A percentile compares a stretch with the other conserved stretches of the same genome.
Conservation (phyloP, 306 rosid genomes). For the Erythrophleum fordii region DNA sequence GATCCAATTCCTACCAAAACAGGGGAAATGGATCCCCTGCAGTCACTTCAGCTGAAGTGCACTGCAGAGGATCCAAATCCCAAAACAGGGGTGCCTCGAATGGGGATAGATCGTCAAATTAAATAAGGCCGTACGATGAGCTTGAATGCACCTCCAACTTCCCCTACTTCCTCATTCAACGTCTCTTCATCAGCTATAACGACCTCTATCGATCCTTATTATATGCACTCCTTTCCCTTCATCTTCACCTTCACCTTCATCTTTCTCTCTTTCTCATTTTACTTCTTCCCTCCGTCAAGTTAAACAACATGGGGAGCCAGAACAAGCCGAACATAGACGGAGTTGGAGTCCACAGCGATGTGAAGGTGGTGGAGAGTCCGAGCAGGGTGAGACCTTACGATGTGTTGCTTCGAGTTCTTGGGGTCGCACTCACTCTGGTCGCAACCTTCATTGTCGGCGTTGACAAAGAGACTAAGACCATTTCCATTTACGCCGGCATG, state of each 20-base stretch:
- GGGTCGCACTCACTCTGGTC: conserved; percentile 47
- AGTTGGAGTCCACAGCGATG: not conserved
- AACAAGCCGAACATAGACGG: not conserved
- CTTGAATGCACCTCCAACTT: conserved; percentile 54
- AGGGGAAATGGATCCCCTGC: no score
- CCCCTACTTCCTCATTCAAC: conserved; percentile 57
- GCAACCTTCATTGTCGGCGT: conserved; percentile 55
- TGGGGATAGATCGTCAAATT: conserved; percentile 21
- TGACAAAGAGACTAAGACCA: conserved; percentile 48
- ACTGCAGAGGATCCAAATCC: no score
- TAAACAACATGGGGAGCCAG: not conserved
- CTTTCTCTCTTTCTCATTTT: not conserved
- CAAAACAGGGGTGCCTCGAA: no score
- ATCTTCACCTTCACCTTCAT: no score
- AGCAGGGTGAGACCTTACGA: conserved; percentile 29
- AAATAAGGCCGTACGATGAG: conserved; percentile 36
- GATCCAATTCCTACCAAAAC: no score
- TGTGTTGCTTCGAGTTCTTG: conserved; percentile 45
- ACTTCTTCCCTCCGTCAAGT: not conserved
- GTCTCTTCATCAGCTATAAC: not conserved
- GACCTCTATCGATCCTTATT: not conserved
- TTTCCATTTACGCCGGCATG: conserved; percentile 49
- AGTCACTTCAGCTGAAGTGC: no score
- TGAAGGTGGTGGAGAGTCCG: not conserved
- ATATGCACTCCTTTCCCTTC: not conserved